These are phyloP conservation scores for Grigorovia yakushimaensis DNA, from an alignment of 805 yeast genomes.

Conservation along the genomic window DNA sequence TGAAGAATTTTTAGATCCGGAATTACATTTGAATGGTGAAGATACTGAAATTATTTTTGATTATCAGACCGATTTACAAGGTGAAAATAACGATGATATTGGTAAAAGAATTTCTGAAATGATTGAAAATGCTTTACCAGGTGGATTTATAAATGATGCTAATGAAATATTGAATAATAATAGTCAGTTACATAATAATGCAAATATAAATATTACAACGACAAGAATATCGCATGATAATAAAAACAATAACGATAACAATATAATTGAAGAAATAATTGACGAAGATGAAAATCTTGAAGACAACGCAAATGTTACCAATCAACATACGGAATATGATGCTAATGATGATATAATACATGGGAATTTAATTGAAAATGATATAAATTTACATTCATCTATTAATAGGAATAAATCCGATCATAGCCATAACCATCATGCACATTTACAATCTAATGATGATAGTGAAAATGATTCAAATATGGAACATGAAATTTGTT, in stretches of 20 bases:
- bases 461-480: background rate
- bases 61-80: conserved; percentile 20
- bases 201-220: background rate
- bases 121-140: conserved; percentile 24
- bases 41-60: conserved; percentile 27
- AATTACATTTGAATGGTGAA: conserved; percentile 18
- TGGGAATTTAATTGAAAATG: background rate
- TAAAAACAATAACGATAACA: background rate
- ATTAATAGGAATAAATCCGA: background rate
- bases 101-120: conserved; percentile 22
- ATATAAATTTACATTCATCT: background rate
- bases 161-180: background rate
- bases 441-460: conserved; percentile 1
- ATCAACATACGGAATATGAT: background rate
- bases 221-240: background rate
- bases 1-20: conserved; percentile 17
- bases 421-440: background rate
- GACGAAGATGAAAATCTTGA: background rate
- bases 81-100: conserved; percentile 19
- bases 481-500: conserved; percentile 6
- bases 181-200: background rate
- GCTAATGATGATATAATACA: background rate
- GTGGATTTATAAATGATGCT: conserved; percentile 19
- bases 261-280: conserved; percentile 1
- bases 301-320: background rate